These are phyloP conservation scores for Saturnispora ahearnii DNA, from an alignment of 805 yeast genomes.

Conservation along the genomic window DNA sequence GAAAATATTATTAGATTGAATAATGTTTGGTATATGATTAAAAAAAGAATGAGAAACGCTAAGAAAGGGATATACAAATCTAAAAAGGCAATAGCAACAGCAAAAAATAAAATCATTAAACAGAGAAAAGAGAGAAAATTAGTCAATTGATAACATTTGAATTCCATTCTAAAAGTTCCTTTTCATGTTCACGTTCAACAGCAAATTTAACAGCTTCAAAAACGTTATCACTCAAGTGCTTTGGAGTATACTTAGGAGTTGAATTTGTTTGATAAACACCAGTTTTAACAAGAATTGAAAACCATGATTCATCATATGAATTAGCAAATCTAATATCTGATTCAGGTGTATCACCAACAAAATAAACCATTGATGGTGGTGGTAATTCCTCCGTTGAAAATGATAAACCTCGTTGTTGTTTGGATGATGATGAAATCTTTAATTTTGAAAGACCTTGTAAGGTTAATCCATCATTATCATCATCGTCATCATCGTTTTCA, in stretches of 20 bases:
- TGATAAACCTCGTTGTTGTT: not conserved
- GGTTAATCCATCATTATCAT: conserved; percentile 36
- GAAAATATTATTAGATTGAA: no score
- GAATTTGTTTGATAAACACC: conserved; percentile 83
- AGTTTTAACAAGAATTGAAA: conserved; percentile 74
- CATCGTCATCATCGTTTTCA: conserved; percentile 17
- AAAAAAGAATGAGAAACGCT: no score
- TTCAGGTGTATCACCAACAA: conserved; percentile 87
- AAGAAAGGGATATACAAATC: no score
- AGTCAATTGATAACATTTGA: conserved; percentile 22
- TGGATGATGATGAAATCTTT: conserved; percentile 20
- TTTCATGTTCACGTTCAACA: conserved; percentile 67
- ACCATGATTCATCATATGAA: conserved; percentile 79
- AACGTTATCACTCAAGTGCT: conserved; percentile 62
- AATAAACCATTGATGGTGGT: conserved; percentile 78
- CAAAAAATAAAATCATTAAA: not conserved
- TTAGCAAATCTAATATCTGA: conserved; percentile 83
- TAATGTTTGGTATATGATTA: no score
- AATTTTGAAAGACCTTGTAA: conserved; percentile 37
- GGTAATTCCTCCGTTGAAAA: conserved; percentile 42
- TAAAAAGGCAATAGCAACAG: not conserved
- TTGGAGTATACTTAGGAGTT: conserved; percentile 70
- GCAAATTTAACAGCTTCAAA: conserved; percentile 78
- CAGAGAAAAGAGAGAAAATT: not conserved
- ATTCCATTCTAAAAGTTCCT: conserved; percentile 72